Evolutionary conservation across 164 flowering plant species (phyloP), one percentile per base, ranked within the genome.

Genomic region (Stephania japonica): DNA sequence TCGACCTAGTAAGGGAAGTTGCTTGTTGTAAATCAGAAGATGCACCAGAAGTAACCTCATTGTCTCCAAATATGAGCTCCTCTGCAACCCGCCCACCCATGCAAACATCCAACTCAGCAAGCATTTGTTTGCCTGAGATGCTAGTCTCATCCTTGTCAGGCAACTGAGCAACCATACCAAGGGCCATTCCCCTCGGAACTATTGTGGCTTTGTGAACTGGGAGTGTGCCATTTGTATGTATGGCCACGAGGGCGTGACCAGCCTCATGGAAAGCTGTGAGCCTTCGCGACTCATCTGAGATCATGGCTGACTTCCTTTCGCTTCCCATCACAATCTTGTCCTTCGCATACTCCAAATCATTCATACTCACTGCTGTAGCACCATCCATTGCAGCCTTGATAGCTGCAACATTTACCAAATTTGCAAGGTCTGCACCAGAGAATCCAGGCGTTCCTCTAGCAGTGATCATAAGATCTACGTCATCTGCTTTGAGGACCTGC

Each of bases 51-150:
- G 98, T 90, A n/a, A 93, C 93, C 74, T 93, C 94, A 72, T 74
- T 87, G 65, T 93, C 97, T 24, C 98, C 98, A 77, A 96, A 96
- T 23, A 96, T 87, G 72, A 96, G 91, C 85, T 96, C 99, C 72
- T 96, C 98, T 1, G 95, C 97, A n/a, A 90, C 98, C 16, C 97
- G 79, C 1, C 98, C 98, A 19, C 97, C 99, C 99, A 96, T 93
- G 90, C 91, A 86, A 62, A 96, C 94, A 75, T 96, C 91, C 49
- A 96, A 90, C 42, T 91, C 84, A 11, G 99, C 98, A 72, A 91
- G 94, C 98, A 96, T 93, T 76, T 96, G 96, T 50, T 82, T 91
- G 42, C 89, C 89, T 21, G 98, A 89, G 19, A 89, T 67, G 70
- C 92, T 89, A 0, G 93, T 89, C 73, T 91, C 82, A 63, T 91